Conservation (phyloP, 2,329 filamentous ascomycete species). For the Colletotrichum coccodes region DNA sequence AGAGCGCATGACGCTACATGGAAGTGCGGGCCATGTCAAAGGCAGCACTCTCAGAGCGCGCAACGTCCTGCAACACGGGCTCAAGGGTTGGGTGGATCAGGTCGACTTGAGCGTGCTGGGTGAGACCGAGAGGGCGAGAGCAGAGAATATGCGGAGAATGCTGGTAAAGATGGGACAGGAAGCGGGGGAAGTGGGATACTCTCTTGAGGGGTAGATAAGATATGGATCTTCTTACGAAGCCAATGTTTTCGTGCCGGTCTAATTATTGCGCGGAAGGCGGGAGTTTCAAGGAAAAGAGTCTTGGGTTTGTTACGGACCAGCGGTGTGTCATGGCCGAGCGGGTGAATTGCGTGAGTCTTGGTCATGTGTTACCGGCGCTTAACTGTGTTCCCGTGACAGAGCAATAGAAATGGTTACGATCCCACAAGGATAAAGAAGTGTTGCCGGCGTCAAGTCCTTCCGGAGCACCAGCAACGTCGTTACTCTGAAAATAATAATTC, state of each 20-base stretch:
- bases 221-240: constrained; percentile 11
- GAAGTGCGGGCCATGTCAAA: constrained; percentile 71
- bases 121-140: constrained; percentile 56
- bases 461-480: background rate
- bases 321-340: constrained; percentile 29
- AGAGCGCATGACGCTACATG: constrained; percentile 78
- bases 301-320: constrained; percentile 2
- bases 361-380: constrained; percentile 24
- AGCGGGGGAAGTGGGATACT: constrained; percentile 72
- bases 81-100: constrained; percentile 71
- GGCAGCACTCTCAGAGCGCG: constrained; percentile 68
- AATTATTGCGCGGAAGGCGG: constrained; percentile 1
- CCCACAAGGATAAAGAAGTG: background rate
- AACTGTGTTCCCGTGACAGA: constrained; percentile 5
- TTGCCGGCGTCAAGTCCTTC: background rate
- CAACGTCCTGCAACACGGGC: constrained; percentile 80
- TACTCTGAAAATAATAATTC: background rate
- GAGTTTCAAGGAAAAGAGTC: constrained; percentile 18
- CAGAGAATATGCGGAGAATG: constrained; percentile 71
- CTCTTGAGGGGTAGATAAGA: constrained; percentile 53
- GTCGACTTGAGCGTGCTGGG: constrained; percentile 64
- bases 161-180: constrained; percentile 70
- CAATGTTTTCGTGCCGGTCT: background rate
- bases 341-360: constrained; percentile 18
- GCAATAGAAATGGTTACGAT: background rate